Base-by-base conservation (phyloP, 2,329 filamentous ascomycete species). In the Stagonosporopsis vannaccii region DNA sequence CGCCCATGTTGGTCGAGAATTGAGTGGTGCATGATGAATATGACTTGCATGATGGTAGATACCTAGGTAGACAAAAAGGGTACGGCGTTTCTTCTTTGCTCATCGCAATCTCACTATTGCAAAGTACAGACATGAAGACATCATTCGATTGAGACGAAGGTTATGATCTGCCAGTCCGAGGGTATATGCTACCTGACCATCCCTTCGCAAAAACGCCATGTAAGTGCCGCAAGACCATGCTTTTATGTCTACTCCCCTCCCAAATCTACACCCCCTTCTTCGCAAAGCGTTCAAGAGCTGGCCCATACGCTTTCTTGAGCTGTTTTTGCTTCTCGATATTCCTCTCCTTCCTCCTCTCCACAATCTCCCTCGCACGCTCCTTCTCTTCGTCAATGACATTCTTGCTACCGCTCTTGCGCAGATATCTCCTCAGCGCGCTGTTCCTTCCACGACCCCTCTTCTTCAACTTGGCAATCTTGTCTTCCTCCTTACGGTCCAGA, bases 371-470 rank as follows among this genome's bases (percentile, higher is more conserved):
- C 43, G 93, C 89, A 73, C 89, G 88, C 76, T 97, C 78, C 72
- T 90, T 88, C 84, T 94, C 93, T 83, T 97, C 95, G 80, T 99
- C 95, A 75, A 99, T 92, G 55, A 99, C 86, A 75, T 98, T 98
- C 83, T 90, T 91, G 71, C 89, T 89, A 41, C 91, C 88, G 80
- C 95, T 93, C 86, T 98, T 98, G 64, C 95, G 83, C 71, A 98
- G 78, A 74, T 96, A 93, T 75, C 93, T 92, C 72, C 92, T 88
- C 62, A 98, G 79, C 56, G 90, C 90, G 66, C 90, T 92, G 73
- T 96, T 99, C 83, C 93, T 92, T 51, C 95, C 95, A 55, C 94
- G 83, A 17, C 91, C 92, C 51, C 89, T 85, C 74, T 97, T 95
- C 77, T 86, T 87, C 66, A 88, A 68, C 66, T 84, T 82, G 60